Evolutionary conservation across 139 green algal species (phyloP), one percentile per base, ranked within the genome.

Genomic region (Gonium pectorale): DNA sequence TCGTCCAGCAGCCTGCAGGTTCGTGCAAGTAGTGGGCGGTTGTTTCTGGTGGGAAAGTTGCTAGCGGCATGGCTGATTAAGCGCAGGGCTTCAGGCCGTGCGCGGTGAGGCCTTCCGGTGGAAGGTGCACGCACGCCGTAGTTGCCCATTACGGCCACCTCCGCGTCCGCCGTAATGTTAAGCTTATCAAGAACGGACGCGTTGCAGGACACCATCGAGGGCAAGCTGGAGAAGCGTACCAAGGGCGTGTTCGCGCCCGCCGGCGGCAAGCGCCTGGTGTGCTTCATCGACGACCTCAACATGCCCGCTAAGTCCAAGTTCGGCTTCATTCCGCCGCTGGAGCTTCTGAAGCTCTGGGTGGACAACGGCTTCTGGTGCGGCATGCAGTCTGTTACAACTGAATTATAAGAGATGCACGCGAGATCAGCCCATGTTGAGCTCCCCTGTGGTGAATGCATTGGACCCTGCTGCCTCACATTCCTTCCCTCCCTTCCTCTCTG

Each of bases 331-430:
- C 94, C 95, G 29, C 95, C 95, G 19, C 86, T 97, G 38, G 95
- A 98, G 87, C 91, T 98, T 68, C 91, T 98, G 66, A 97, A 97
- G 90, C 92, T 97, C 3, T 98, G 93, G 94, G 87, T 90, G 3
- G 95, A 98, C 91, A 95, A 97, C 89, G 95, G 94, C 35, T 97
- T 95, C 92, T 98, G 95, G 95, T 90, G 69, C 79, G 86, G 17
- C 19, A 49, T 13, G 49, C 49, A 13, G 15, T 59, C 49, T 59
- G 67, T 33, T 22, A 8, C 26, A 31, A 31, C 7, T 71, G 64
- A 46, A 56, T 17, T 26, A 56, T 17, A 35, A 35, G 27, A 9
- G 15, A 15, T 35, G 60, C 15, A 40, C 8, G 60, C 60, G 27
- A 11, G 21, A 15, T 67, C 8, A 22, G 60, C 29, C 13, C 60